A percentile compares a stretch with the other conserved stretches of the same genome.
Evolutionary conservation across 495 filamentous ascomycete genomes (phyloP).

Genomic region (Ascodesmis nigricans): DNA sequence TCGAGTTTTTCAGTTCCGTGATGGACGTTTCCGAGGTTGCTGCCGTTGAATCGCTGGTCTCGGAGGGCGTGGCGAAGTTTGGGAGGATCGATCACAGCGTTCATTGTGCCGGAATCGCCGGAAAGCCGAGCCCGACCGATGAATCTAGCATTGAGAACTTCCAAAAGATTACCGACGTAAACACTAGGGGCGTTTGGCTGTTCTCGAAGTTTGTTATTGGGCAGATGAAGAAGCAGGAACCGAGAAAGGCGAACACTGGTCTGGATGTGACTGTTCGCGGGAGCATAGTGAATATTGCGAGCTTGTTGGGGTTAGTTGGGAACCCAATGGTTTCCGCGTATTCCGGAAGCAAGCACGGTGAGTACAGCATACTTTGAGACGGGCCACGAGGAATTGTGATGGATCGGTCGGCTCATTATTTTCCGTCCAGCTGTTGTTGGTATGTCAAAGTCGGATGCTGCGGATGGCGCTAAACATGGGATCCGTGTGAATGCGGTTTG

Average conservation of each 20-base stretch:
- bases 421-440: conserved; percentile 3
- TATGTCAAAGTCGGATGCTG: conserved; percentile 5
- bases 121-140: not conserved
- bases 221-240: conserved; percentile 6
- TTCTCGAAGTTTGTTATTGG: conserved; percentile 4
- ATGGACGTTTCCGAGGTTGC: conserved; percentile 19
- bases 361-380: not conserved
- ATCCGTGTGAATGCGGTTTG: conserved; percentile 5
- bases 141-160: conserved; percentile 3
- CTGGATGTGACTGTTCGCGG: not conserved
- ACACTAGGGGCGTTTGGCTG: conserved; percentile 3
- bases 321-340: conserved; percentile 1
- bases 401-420: not conserved
- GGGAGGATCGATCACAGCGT: conserved; percentile 25
- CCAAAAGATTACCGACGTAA: conserved; percentile 3
- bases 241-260: not conserved
- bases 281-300: conserved; percentile 2
- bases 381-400: not conserved
- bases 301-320: not conserved
- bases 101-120: conserved; percentile 20
- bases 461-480: conserved; percentile 2
- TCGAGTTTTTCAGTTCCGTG: conserved; percentile 12
- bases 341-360: conserved; percentile 4
- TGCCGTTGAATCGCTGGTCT: conserved; percentile 20
- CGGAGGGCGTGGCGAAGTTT: conserved; percentile 18